Percentiles rank a stretch among this genome's conserved stretches.
These are phyloP conservation scores for Aspergillus tanneri DNA, from an alignment of 2,329 filamentous ascomycete genomes.

Conservation along the genomic window DNA sequence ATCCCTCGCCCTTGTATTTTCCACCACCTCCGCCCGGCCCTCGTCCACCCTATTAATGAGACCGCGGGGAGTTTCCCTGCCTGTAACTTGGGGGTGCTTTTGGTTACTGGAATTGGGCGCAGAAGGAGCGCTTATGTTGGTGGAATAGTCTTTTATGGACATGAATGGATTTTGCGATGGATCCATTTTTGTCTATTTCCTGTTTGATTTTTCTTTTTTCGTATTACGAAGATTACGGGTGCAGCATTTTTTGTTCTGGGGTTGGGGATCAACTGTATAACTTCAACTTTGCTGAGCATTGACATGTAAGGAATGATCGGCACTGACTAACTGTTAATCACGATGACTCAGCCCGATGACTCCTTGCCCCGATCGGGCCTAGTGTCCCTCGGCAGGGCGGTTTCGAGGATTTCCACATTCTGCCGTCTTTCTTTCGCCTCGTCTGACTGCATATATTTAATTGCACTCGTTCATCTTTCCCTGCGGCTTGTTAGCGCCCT, in stretches of 20 bases:
- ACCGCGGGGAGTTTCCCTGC: not conserved
- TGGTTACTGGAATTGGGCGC: not conserved
- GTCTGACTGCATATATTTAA: too few relatives aligned
- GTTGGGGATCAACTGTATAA: too few relatives aligned
- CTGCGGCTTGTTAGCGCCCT: too few relatives aligned
- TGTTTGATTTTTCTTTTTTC: too few relatives aligned
- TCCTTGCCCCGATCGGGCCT: slow-evolving; percentile 19
- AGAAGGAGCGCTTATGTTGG: too few relatives aligned
- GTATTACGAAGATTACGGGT: too few relatives aligned
- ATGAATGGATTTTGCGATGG: too few relatives aligned
- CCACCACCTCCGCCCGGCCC: slow-evolving; percentile 22
- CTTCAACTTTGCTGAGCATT: too few relatives aligned
- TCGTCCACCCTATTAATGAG: slow-evolving; percentile 20
- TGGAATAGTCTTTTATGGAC: too few relatives aligned
- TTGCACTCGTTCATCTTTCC: too few relatives aligned
- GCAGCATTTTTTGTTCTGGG: too few relatives aligned
- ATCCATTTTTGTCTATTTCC: not conserved
- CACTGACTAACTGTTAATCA: slow-evolving; percentile 18
- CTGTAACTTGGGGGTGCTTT: not conserved
- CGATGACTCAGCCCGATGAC: slow-evolving; percentile 17
- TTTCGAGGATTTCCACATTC: slow-evolving; percentile 9
- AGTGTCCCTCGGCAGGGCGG: slow-evolving; percentile 15
- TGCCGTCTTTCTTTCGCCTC: slow-evolving; percentile 11
- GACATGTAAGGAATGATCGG: too few relatives aligned
- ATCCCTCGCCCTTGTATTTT: slow-evolving; percentile 25